Conservation (phyloP, 164 flowering plant genomes). For the Kalanchoe fedtschenkoi region DNA sequence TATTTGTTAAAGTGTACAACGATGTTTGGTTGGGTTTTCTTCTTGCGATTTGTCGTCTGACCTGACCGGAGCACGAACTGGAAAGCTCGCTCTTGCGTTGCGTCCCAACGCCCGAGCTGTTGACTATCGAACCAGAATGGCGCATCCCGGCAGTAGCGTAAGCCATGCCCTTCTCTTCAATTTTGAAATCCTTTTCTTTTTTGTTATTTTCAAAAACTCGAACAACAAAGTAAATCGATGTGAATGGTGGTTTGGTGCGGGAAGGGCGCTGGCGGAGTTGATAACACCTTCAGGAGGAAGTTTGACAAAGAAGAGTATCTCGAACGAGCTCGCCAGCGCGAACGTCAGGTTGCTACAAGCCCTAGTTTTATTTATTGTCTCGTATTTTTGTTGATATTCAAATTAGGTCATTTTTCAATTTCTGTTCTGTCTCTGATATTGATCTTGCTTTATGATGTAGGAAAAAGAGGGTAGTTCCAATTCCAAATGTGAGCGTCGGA, state of each 20-base stretch:
- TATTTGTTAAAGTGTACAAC: too few relatives aligned
- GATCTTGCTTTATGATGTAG: slow-evolving; percentile 15
- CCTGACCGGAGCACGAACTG: too few relatives aligned
- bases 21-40: too few relatives aligned
- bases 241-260: neutral
- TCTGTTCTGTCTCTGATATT: slow-evolving; percentile 4
- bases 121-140: neutral
- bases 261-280: slow-evolving; percentile 57
- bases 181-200: neutral
- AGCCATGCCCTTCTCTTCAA: neutral
- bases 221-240: too few relatives aligned
- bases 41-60: too few relatives aligned
- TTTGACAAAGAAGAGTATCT: slow-evolving; percentile 71
- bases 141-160: neutral
- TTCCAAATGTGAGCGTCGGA: slow-evolving; percentile 52
- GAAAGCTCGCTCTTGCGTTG: neutral
- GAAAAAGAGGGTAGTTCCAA: slow-evolving; percentile 34
- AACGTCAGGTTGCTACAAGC: slow-evolving; percentile 44
- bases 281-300: slow-evolving; percentile 71
- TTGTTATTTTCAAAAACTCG: neutral
- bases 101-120: neutral
- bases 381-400: neutral
- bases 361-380: neutral
- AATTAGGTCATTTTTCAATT: neutral
- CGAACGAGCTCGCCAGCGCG: slow-evolving; percentile 83